A percentile compares a stretch with the other conserved stretches of the same genome.
phyloP scores from a whole-genome alignment of 768 basidiomycete species.

The Candolleomyces eurysporus region DNA sequence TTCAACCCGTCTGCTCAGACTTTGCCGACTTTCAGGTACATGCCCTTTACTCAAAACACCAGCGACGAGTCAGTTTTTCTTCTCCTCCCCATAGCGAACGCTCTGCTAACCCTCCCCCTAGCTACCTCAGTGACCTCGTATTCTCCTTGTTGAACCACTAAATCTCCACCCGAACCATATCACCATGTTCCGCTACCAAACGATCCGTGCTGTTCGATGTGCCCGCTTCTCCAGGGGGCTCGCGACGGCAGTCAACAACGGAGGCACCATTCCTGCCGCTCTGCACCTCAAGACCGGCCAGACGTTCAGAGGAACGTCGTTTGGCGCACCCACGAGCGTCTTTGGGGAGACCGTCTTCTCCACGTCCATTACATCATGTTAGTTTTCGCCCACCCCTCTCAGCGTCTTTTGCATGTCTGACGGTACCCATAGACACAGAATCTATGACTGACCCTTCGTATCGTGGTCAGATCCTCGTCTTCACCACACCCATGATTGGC shows the following conservation, averaged over 20 bases:
- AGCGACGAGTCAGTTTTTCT: slow-evolving; percentile 72
- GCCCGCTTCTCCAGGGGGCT: slow-evolving; percentile 56
- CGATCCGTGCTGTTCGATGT: slow-evolving; percentile 48
- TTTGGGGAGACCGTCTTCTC: slow-evolving; percentile 99
- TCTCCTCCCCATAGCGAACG: not conserved
- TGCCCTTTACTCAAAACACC: slow-evolving; percentile 85
- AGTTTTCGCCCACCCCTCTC: slow-evolving; percentile 24
- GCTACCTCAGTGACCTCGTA: slow-evolving; percentile 89
- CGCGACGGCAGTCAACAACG: slow-evolving; percentile 60
- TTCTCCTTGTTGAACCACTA: slow-evolving; percentile 63
- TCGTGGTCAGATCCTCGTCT: slow-evolving; percentile 96
- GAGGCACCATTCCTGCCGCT: slow-evolving; percentile 62
- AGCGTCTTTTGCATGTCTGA: slow-evolving; percentile 9
- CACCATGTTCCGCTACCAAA: slow-evolving; percentile 58
- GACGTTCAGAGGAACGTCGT: slow-evolving; percentile 85
- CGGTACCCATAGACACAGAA: slow-evolving; percentile 76
- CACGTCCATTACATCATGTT: slow-evolving; percentile 97
- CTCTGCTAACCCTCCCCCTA: slow-evolving; percentile 32
- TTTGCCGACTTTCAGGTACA: slow-evolving; percentile 39
- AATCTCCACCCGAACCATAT: slow-evolving; percentile 17
- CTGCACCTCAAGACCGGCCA: slow-evolving; percentile 94
- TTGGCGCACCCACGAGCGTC: slow-evolving; percentile 83
- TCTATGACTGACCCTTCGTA: slow-evolving; percentile 99
- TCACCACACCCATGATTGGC: slow-evolving; percentile 97
- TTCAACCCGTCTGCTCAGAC: slow-evolving; percentile 10